Base-by-base conservation (phyloP, 441 rosid genomes). In the Gossypium davidsonii region DNA sequence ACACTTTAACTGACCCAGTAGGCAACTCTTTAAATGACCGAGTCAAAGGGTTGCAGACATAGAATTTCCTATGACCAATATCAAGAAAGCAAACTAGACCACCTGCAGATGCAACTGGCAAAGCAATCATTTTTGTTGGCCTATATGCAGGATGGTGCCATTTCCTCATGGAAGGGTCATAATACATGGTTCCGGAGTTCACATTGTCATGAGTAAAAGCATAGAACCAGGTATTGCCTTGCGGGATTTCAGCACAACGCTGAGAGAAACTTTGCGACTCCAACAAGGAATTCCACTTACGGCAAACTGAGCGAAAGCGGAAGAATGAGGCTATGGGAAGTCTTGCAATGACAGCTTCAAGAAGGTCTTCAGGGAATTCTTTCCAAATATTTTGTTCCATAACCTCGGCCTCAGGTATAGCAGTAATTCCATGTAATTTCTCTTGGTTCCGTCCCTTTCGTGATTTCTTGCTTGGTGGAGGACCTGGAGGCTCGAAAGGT, bases 51-150 rank as follows among this genome's bases (percentile, higher is more conserved):
- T 94, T 94, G 86, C 92, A 86, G 64, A 94, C 86, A 52, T 84
- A 92, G 84, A 94, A 92, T 73, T 88, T 92, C 25, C 89, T 77
- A 26, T 91, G 97, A 64, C 97, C 94, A 48, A 90, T 88, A 79
- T 94, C 98, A 58, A 94, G 90, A 86, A 94, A 91, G 86, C 98
- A 94, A 52, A 94, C 92, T n/a, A 94, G 87, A 60, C 99, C 99
- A 51, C 98, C 99, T 0, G 99, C 94, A 18, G 98, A 92, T 73
- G 98, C 94, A 77, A 92, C 91, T 23, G 97, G 99, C 75, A 89
- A 70, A 78, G 87, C 83, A 14, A 90, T 85, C 75, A 80, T 80
- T 88, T 91, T 91, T 20, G 82, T 72, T 37, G 94, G 94, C n/a
- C 89, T 84, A 49, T 79, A 83, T 64, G 93, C 84, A 74, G 89